phyloP scores from a whole-genome alignment of 176 grass and related monocot genomes.

The Otatea glauca region DNA sequence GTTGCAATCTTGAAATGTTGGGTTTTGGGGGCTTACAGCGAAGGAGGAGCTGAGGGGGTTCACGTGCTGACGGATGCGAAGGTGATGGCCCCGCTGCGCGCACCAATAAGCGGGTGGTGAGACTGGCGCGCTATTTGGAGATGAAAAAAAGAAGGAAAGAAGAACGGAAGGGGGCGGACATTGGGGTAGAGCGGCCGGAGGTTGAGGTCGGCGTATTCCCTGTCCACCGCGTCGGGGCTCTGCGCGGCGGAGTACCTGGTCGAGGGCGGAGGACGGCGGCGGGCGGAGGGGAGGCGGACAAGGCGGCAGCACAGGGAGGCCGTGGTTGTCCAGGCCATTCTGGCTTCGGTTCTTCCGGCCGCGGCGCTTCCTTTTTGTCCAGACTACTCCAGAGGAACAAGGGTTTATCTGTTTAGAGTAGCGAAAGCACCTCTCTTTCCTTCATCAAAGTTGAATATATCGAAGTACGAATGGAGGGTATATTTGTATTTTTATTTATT shows the following conservation, averaged over 20 bases:
- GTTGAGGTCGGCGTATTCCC: constrained; percentile 87
- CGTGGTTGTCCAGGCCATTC: constrained; percentile 40
- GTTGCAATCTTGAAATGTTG: not conserved
- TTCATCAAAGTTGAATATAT: too few relatives aligned
- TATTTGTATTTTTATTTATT: too few relatives aligned
- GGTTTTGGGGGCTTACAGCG: constrained; percentile 44
- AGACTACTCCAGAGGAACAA: not conserved
- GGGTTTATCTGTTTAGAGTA: too few relatives aligned
- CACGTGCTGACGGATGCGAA: constrained; percentile 95
- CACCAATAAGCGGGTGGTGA: constrained; percentile 1
- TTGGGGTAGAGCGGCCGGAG: constrained; percentile 72
- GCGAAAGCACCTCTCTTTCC: too few relatives aligned
- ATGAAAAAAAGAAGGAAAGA: not conserved
- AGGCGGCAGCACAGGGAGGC: constrained; percentile 43
- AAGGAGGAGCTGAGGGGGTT: constrained; percentile 94
- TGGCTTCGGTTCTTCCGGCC: not conserved
- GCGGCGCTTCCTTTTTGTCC: not conserved
- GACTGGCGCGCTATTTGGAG: not conserved
- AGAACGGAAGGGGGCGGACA: constrained; percentile 28
- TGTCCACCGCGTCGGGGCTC: constrained; percentile 73
- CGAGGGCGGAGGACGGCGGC: not conserved
- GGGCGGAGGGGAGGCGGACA: constrained; percentile 5
- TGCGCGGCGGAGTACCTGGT: constrained; percentile 36
- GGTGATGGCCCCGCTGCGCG: constrained; percentile 70
- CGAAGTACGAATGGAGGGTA: too few relatives aligned